Percentiles rank a stretch among this genome's conserved stretches.
These are phyloP conservation scores for Bullera alba DNA, from an alignment of 768 basidiomycete genomes.

Conservation along the genomic window DNA sequence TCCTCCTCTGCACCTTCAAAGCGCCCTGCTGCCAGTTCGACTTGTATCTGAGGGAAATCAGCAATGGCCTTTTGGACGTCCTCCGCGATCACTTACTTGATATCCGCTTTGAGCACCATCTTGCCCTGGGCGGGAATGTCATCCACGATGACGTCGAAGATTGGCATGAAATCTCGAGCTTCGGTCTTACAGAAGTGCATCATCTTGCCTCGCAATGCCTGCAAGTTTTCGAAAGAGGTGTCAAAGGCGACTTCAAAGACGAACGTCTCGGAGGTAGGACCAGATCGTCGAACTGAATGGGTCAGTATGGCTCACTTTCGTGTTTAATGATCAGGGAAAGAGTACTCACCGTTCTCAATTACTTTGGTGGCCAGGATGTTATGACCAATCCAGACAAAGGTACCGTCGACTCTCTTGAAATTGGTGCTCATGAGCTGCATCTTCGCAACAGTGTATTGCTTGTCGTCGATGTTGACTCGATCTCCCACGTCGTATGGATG, in stretches of 20 bases:
- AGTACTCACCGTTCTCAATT: constrained; percentile 41
- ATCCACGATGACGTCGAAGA: constrained; percentile 62
- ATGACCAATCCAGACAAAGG: constrained; percentile 46
- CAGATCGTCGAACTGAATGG: constrained; percentile 46
- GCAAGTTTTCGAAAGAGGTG: constrained; percentile 75
- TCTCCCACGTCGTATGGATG: constrained; percentile 46
- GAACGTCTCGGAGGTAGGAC: constrained; percentile 72
- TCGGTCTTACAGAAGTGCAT: constrained; percentile 65
- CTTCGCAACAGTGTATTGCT: constrained; percentile 72
- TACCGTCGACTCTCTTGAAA: constrained; percentile 44
- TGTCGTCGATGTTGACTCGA: constrained; percentile 30
- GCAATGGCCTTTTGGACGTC: background rate
- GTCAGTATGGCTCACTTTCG: background rate
- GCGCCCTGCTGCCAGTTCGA: constrained; percentile 75
- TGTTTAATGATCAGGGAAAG: background rate
- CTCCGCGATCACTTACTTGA: constrained; percentile 50
- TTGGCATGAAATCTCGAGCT: constrained; percentile 65
- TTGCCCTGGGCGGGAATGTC: constrained; percentile 69
- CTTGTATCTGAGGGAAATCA: constrained; percentile 54
- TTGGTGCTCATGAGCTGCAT: constrained; percentile 68
- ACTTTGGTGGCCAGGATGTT: constrained; percentile 45
- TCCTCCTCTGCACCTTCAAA: constrained; percentile 63
- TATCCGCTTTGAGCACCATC: constrained; percentile 68
- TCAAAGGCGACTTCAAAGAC: constrained; percentile 67
- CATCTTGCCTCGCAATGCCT: constrained; percentile 70